Evolutionary conservation across 441 rosid species (phyloP).

Genomic region (Mallotus repandus): DNA sequence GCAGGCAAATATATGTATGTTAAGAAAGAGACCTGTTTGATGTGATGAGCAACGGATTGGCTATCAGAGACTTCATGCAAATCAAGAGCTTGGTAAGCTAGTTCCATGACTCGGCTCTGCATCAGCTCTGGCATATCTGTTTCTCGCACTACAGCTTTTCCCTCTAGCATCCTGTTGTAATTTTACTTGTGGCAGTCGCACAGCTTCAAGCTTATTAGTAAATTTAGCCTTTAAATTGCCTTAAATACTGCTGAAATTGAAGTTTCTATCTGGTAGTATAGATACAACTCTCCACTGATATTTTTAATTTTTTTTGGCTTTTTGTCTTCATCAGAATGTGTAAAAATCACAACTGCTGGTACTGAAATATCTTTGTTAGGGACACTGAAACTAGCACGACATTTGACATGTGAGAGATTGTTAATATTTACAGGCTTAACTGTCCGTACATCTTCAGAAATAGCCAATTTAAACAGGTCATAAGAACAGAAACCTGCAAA

Average conservation of each 20-base stretch:
- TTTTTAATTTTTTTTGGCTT: background rate
- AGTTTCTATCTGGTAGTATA: conserved; percentile 13
- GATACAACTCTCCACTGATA: conserved; percentile 9
- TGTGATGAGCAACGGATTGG: conserved; percentile 47
- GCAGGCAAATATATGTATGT: too few relatives aligned
- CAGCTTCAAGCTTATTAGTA: background rate
- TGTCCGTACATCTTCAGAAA: too few relatives aligned
- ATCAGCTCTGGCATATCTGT: conserved; percentile 48
- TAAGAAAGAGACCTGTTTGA: conserved; percentile 41
- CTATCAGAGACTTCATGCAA: conserved; percentile 50
- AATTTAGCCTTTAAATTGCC: background rate
- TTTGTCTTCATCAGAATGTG: too few relatives aligned
- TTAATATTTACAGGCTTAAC: too few relatives aligned
- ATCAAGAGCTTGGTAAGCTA: conserved; percentile 52
- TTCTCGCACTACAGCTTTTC: conserved; percentile 46
- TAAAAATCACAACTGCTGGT: too few relatives aligned
- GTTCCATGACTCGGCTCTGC: conserved; percentile 43
- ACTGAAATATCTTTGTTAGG: too few relatives aligned
- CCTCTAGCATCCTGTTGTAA: conserved; percentile 38
- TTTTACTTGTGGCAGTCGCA: background rate
- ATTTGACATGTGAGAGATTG: too few relatives aligned
- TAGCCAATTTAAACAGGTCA: too few relatives aligned
- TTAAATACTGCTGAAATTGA: background rate
- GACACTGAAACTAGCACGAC: too few relatives aligned
- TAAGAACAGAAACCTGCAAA: too few relatives aligned